Conservation (phyloP, 192 early-diverging fungal genomes). For the Spinellus fusiger region DNA sequence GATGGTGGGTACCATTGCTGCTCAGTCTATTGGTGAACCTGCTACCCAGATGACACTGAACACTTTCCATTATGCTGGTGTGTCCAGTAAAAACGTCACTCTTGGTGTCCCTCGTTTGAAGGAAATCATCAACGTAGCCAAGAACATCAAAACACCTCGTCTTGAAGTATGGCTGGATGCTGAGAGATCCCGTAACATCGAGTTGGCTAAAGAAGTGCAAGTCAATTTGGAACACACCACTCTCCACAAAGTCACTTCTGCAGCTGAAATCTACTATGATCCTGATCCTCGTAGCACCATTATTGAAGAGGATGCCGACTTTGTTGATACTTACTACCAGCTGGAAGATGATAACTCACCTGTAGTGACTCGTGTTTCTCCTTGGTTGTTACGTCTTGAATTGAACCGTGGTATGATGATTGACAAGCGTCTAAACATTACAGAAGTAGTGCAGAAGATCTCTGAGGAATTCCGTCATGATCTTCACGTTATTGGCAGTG, state of each 20-base stretch:
- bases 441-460: conserved; percentile 74
- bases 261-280: conserved; percentile 95
- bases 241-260: conserved; percentile 72
- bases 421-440: conserved; percentile 86
- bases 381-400: conserved; percentile 74
- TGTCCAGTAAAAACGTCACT: conserved; percentile 93
- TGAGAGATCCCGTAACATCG: conserved; percentile 66
- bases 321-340: conserved; percentile 80
- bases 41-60: conserved; percentile 99
- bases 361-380: conserved; percentile 51
- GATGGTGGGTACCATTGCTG: conserved; percentile 97
- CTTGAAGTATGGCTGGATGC: conserved; percentile 69
- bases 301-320: conserved; percentile 83
- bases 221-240: conserved; percentile 88
- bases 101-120: conserved; percentile 97
- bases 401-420: conserved; percentile 76
- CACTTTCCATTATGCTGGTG: conserved; percentile 99
- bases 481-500: conserved; percentile 75
- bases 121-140: conserved; percentile 99
- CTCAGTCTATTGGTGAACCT: conserved; percentile 98
- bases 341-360: conserved; percentile 74
- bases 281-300: conserved; percentile 77
- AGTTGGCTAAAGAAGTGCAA: conserved; percentile 86
- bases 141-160: conserved; percentile 91
- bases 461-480: conserved; percentile 73